Conservation (phyloP, 352 stramenopile genomes). For the Aphanomyces euteiches region DNA sequence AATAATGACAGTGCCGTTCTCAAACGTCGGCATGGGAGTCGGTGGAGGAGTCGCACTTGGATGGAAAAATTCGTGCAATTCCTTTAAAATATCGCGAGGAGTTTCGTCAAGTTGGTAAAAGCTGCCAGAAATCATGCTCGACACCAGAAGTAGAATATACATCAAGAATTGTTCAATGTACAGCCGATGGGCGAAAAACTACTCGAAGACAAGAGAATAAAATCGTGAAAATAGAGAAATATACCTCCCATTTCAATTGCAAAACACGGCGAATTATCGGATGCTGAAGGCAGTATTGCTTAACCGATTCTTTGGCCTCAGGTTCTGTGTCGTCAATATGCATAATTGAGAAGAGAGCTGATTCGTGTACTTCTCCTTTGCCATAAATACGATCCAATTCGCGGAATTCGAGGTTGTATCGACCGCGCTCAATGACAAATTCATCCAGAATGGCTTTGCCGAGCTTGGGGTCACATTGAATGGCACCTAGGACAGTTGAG, state of each 20-base stretch:
- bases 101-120: conserved; percentile 29
- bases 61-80: conserved; percentile 17
- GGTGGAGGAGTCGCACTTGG: not conserved
- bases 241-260: conserved; percentile 31
- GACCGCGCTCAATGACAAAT: conserved; percentile 23
- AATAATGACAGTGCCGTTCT: not conserved
- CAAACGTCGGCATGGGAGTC: not conserved
- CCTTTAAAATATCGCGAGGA: conserved; percentile 1
- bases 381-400: conserved; percentile 30
- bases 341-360: conserved; percentile 26
- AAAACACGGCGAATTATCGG: conserved; percentile 23
- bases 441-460: conserved; percentile 27
- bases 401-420: conserved; percentile 26
- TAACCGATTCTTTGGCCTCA: conserved; percentile 23
- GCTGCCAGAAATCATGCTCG: conserved; percentile 25
- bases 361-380: conserved; percentile 17
- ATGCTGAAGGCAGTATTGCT: conserved; percentile 26
- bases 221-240: not conserved
- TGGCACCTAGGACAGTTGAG: not conserved
- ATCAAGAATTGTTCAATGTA: conserved; percentile 30
- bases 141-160: conserved; percentile 25
- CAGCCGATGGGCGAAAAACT: conserved; percentile 30
- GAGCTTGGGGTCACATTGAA: conserved; percentile 29
- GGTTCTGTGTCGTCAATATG: conserved; percentile 6
- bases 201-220: not conserved